phyloP scores from a whole-genome alignment of 2,329 filamentous ascomycete genomes.

The Arthrobotrys sinensis region DNA sequence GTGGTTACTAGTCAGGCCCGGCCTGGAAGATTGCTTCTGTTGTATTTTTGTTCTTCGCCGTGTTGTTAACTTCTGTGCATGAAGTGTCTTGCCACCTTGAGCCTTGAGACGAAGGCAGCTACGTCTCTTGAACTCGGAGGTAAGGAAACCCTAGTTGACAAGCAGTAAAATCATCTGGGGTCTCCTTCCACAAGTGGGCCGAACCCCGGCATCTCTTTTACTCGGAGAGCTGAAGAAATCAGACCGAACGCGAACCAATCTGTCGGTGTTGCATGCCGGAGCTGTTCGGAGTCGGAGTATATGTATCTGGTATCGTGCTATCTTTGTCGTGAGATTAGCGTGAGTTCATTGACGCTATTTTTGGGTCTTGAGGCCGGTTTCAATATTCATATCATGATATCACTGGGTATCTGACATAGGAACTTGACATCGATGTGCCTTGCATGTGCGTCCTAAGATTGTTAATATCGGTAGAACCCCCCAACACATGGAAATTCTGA shows the following conservation, averaged over 20 bases:
- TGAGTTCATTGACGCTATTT: no score
- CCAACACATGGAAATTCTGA: no score
- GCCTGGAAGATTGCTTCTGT: not conserved
- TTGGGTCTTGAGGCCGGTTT: no score
- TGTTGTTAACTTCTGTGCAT: not conserved
- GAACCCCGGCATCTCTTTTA: not conserved
- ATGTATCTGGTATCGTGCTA: no score
- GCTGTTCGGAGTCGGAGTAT: not conserved
- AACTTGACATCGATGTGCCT: no score
- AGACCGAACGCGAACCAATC: no score
- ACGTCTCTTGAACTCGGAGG: not conserved
- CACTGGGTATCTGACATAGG: no score
- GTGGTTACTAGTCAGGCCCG: not conserved
- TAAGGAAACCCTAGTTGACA: not conserved
- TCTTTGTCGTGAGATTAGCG: no score
- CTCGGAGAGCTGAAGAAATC: not conserved
- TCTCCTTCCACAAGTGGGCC: not conserved
- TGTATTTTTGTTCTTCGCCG: constrained; percentile 2
- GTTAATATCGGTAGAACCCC: no score
- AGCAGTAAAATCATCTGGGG: not conserved
- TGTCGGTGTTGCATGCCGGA: constrained; percentile 5
- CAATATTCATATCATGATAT: no score
- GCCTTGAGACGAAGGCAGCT: constrained; percentile 7
- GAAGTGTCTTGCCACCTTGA: not conserved
- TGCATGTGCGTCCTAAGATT: no score